Evolutionary conservation across 352 stramenopile species (phyloP), one percentile per base, ranked within the genome.

Genomic region (Phytopythium vexans): DNA sequence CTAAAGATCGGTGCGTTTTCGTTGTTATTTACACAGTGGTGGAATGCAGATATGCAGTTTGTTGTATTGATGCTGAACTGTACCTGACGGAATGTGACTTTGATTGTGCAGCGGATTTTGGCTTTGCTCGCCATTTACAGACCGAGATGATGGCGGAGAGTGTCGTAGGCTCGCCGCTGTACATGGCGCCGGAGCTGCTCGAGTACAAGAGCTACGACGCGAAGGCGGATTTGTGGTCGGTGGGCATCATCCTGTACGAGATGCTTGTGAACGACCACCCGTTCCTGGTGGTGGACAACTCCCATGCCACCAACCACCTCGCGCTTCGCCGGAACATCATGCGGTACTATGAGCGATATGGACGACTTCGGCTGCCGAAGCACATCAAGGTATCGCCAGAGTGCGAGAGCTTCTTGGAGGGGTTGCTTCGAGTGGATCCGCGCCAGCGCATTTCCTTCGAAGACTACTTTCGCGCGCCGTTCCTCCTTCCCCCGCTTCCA

Each of bases 141-240:
- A 83, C 74, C 10, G 80, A 92, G 57, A 86, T 77, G 44, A 74
- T 92, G 59, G 82, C 82, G 11, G 82, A 92, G 52, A 92, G 82
- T 63, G 82, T 92, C 12, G 82, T 92, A 10, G 82, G 82, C 0
- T 92, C 82, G 3, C 82, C 82, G 8, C 62, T 92, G 4, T 92
- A 92, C 49, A 92, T 92, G 82, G 82, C 82, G 0, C 82, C 82
- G 0, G 82, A 92, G 45, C 54, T 92, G 16, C 66, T 92, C 33
- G 82, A 92, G 64, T 92, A 90, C 76, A 92, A 92, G 61, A 86
- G 78, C 56, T 92, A 92, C 57, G 79, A 92, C 52, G 82, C 82
- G 31, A 92, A 90, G 60, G 82, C 82, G 0, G 82, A 92, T 55
- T 58, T 92, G 33, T 92, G 82, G 82, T 88, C 76, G 3, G 82